These are phyloP conservation scores for Senna tora DNA, from an alignment of 306 rosid species.

Conservation along the genomic window DNA sequence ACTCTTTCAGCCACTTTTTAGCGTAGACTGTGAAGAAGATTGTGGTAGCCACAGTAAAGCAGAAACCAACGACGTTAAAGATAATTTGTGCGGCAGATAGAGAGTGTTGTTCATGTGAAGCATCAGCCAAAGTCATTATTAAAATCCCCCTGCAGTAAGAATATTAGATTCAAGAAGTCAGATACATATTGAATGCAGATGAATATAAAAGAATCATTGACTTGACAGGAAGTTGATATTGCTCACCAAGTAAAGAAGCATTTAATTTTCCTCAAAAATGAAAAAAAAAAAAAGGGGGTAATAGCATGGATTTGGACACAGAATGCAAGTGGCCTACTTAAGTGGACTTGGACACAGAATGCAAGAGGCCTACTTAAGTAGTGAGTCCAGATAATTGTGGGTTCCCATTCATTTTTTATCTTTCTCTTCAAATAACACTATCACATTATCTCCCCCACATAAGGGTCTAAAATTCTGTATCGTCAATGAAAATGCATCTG, in stretches of 20 bases:
- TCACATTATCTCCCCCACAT: no score
- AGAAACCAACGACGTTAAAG: slow-evolving; percentile 62
- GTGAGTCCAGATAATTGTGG: no score
- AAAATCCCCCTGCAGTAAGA: slow-evolving; percentile 71
- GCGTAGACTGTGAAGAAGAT: slow-evolving; percentile 70
- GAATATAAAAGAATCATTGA: not conserved
- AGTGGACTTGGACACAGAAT: no score
- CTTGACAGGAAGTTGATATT: not conserved
- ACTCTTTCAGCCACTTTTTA: slow-evolving; percentile 57
- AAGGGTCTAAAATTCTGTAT: not conserved
- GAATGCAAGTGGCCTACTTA: no score
- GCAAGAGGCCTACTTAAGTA: no score
- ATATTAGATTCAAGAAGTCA: slow-evolving; percentile 2
- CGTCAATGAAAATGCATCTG: not conserved
- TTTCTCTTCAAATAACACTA: no score
- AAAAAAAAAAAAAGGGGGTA: no score
- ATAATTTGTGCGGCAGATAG: slow-evolving; percentile 65
- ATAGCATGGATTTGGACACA: no score
- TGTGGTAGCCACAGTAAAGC: slow-evolving; percentile 59
- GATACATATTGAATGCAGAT: not conserved
- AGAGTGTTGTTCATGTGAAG: slow-evolving; percentile 53
- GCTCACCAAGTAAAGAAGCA: not conserved
- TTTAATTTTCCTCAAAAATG: not conserved
- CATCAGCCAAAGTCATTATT: slow-evolving; percentile 73
- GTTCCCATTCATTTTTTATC: no score